Percentiles rank a stretch among this genome's conserved stretches.
phyloP scores from a whole-genome alignment of 768 basidiomycete species.

The Serendipita sp. region DNA sequence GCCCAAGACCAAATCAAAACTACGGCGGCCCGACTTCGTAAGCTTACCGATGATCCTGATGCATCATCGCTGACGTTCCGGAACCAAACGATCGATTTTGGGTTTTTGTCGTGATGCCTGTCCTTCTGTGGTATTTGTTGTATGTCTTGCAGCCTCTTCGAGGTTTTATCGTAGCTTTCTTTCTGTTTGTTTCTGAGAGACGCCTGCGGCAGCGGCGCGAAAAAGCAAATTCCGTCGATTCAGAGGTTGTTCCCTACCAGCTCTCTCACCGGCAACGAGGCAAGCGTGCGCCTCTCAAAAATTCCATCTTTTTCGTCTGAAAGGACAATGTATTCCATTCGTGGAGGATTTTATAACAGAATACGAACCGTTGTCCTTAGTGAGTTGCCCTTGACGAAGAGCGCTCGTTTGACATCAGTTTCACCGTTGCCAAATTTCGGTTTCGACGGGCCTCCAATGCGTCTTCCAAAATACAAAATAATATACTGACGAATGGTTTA shows the following conservation, averaged over 20 bases:
- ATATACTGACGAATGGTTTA: neutral
- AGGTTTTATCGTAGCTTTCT: neutral
- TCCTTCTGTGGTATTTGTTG: neutral
- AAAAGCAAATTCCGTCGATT: too few species aligned
- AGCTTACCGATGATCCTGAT: neutral
- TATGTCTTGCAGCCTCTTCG: neutral
- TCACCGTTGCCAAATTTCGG: too few species aligned
- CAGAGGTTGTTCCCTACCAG: too few species aligned
- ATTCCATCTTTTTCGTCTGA: too few species aligned
- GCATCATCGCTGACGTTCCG: neutral
- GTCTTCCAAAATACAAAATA: too few species aligned
- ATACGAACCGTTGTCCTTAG: neutral
- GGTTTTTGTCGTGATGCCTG: neutral
- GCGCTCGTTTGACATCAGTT: too few species aligned
- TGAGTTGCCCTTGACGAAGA: neutral
- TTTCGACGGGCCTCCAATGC: too few species aligned
- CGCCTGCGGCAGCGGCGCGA: neutral
- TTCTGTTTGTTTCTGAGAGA: neutral
- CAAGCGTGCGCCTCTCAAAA: too few species aligned
- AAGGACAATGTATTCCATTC: neutral
- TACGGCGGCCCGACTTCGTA: neutral
- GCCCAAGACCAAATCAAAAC: neutral
- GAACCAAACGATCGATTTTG: neutral
- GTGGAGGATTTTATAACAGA: neutral
- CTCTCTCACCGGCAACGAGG: too few species aligned